phyloP scores from a whole-genome alignment of 768 basidiomycete genomes.

The Sarcodon sp. region DNA sequence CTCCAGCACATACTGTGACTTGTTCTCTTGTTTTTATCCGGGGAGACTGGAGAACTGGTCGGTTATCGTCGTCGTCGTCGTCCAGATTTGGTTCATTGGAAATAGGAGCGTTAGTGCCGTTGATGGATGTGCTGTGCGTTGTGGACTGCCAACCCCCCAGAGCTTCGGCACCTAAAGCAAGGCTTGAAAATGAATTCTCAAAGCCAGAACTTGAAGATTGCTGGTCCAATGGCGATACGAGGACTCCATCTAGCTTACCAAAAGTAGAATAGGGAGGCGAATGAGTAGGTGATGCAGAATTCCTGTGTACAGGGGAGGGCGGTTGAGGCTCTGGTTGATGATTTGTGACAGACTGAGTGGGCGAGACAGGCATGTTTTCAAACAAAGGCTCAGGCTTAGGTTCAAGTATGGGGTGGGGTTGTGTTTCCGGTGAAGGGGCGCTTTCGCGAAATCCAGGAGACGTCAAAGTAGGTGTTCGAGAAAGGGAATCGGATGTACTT shows the following conservation, averaged over 20 bases:
- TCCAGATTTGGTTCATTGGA: conserved; percentile 7
- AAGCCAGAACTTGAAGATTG: conserved; percentile 7
- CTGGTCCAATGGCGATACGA: conserved; percentile 18
- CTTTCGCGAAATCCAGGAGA: conserved; percentile 13
- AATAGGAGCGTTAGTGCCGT: conserved; percentile 16
- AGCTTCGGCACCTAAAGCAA: conserved; percentile 33
- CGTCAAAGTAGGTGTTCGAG: conserved; percentile 1
- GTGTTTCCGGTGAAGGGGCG: conserved; percentile 4
- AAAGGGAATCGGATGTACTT: conserved; percentile 10
- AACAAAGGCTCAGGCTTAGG: conserved; percentile 4
- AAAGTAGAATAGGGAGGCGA: neutral
- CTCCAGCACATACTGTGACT: neutral
- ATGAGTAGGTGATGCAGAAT: conserved; percentile 1
- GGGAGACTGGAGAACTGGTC: conserved; percentile 4
- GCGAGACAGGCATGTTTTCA: conserved; percentile 2
- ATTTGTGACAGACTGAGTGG: conserved; percentile 1
- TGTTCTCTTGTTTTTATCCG: neutral
- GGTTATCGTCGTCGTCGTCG: conserved; percentile 20
- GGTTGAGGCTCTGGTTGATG: conserved; percentile 1
- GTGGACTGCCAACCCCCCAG: conserved; percentile 37
- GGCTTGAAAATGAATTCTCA: conserved; percentile 27
- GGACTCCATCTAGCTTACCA: conserved; percentile 1
- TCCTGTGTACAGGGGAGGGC: conserved; percentile 2
- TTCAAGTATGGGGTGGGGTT: conserved; percentile 1
- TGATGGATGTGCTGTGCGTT: conserved; percentile 11